Conservation (phyloP, 805 yeast genomes). For the Saccharomycopsis microspora region DNA sequence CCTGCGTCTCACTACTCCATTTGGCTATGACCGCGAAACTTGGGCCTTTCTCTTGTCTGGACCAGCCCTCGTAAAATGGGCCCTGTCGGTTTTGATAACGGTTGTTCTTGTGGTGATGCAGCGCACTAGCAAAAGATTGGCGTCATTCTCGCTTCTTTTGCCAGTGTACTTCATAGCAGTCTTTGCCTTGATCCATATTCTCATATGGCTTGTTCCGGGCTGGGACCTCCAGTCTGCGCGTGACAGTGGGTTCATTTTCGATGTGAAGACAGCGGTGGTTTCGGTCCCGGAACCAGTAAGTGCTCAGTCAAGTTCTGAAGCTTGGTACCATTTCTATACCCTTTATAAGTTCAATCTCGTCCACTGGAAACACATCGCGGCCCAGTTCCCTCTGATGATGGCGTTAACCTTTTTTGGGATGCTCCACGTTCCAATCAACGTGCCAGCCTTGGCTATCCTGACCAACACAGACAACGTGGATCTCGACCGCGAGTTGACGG, state of each 20-base stretch:
- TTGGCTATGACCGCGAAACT: constrained; percentile 52
- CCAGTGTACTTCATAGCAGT: constrained; percentile 72
- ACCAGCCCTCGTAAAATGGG: constrained; percentile 46
- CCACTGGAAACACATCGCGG: constrained; percentile 59
- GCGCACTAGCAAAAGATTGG: constrained; percentile 35
- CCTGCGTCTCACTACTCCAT: constrained; percentile 67
- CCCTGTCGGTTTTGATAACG: constrained; percentile 57
- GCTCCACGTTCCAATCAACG: constrained; percentile 93
- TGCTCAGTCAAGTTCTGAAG: neutral
- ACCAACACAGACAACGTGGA: constrained; percentile 73
- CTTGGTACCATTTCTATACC: constrained; percentile 77
- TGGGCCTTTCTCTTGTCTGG: constrained; percentile 33
- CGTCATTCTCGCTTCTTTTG: constrained; percentile 50
- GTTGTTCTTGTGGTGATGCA: constrained; percentile 48
- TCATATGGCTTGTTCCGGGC: constrained; percentile 53
- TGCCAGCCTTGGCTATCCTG: constrained; percentile 92
- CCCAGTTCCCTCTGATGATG: constrained; percentile 83
- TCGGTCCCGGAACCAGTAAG: neutral
- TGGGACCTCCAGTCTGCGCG: constrained; percentile 55
- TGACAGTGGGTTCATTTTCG: constrained; percentile 76
- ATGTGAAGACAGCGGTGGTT: constrained; percentile 46
- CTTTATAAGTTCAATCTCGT: constrained; percentile 60
- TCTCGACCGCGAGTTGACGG: constrained; percentile 86
- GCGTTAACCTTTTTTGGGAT: constrained; percentile 95
- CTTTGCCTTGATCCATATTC: constrained; percentile 55